These are phyloP conservation scores for Aureobasidium melanogenum DNA, from an alignment of 2,329 filamentous ascomycete species.

Conservation along the genomic window DNA sequence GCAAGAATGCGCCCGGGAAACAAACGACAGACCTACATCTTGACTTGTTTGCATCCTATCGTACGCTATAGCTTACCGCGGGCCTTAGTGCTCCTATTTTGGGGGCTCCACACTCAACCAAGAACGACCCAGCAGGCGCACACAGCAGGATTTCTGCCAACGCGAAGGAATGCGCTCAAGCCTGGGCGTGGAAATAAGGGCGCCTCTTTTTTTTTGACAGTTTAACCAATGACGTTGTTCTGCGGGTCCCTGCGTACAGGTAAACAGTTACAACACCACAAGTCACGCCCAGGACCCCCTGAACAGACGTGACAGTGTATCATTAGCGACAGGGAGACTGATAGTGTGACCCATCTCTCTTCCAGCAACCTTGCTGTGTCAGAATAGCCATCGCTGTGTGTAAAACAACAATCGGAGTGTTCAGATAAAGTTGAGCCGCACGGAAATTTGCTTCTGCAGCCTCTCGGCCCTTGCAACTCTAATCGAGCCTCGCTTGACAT, in stretches of 20 bases:
- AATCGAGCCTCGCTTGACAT: neutral
- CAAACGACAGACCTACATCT: neutral
- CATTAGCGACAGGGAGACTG: too few relatives aligned
- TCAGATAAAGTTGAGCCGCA: neutral
- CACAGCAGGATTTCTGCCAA: neutral
- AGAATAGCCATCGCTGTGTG: too few relatives aligned
- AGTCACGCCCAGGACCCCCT: too few relatives aligned
- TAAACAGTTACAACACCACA: neutral
- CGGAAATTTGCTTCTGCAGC: neutral
- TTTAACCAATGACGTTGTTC: neutral
- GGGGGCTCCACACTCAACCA: neutral
- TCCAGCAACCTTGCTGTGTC: too few relatives aligned
- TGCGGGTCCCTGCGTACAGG: neutral
- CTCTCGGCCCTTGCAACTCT: neutral
- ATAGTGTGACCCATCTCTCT: too few relatives aligned
- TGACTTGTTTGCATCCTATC: neutral
- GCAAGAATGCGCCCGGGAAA: neutral
- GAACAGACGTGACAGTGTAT: too few relatives aligned
- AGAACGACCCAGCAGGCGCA: neutral
- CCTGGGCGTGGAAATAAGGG: neutral
- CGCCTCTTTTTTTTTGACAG: neutral
- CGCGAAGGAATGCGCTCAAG: neutral
- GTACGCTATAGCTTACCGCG: neutral
- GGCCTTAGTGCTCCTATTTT: neutral
- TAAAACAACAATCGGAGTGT: too few relatives aligned